Percentiles rank a stretch among this genome's conserved stretches.
phyloP scores from a whole-genome alignment of 345 rosid genomes.

The Eucalyptus paniculata region DNA sequence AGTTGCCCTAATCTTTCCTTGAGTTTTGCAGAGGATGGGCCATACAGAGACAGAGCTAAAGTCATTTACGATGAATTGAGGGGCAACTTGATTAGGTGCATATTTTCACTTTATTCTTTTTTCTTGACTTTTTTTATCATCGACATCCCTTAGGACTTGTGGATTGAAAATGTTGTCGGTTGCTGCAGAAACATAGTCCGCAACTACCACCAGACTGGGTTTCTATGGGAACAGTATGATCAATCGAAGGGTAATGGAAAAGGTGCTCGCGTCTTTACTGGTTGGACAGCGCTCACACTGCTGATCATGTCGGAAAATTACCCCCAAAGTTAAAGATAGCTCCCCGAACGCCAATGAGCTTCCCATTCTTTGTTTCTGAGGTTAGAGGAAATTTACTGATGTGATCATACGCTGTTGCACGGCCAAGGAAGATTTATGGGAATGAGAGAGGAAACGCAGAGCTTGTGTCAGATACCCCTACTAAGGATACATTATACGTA shows the following conservation, averaged over 20 bases:
- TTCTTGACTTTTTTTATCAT: not conserved
- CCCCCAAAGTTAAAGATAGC: not conserved
- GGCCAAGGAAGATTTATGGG: not conserved
- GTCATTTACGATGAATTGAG: constrained; percentile 50
- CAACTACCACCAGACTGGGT: constrained; percentile 70
- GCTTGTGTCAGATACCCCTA: not conserved
- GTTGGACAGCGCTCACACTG: constrained; percentile 78
- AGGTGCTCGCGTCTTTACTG: constrained; percentile 67
- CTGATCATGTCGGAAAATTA: constrained; percentile 69
- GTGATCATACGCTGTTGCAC: not conserved
- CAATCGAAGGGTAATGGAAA: constrained; percentile 69
- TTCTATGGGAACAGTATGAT: constrained; percentile 87
- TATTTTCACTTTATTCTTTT: not conserved
- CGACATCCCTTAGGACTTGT: not conserved
- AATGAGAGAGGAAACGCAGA: not conserved
- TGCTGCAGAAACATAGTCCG: constrained; percentile 61
- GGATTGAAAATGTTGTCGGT: not conserved
- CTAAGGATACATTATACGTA: not conserved
- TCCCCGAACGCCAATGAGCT: not conserved
- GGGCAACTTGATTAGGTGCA: constrained; percentile 60
- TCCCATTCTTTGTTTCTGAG: not conserved
- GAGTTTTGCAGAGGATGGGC: constrained; percentile 53
- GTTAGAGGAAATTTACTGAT: not conserved
- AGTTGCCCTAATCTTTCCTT: not conserved
- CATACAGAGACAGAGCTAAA: constrained; percentile 50